Evolutionary conservation across 805 yeast species (phyloP), one percentile per base, ranked within the genome.

Genomic region (Spathaspora boniae): DNA sequence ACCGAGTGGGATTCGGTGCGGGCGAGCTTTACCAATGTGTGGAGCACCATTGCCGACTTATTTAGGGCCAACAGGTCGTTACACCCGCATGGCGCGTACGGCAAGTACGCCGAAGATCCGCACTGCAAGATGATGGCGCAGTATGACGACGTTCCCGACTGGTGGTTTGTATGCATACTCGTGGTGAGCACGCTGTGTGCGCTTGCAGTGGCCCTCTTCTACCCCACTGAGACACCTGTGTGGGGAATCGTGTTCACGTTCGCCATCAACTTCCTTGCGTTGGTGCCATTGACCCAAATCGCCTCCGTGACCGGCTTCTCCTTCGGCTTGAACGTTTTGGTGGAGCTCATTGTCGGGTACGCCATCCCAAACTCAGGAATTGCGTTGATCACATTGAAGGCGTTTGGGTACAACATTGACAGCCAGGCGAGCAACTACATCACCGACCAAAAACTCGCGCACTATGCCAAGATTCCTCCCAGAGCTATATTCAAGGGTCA

Each of bases 61-160:
- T 56, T 65, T 31, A 47, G 44, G 8, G 32, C 41, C 21, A 37
- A 37, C 18, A 31, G 43, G 3, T 39, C 26, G 23, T 16, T 19
- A 6, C 27, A 34, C 16, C 38, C 31, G 9, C 29, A 29, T n/a
- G 33, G 40, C 25, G 42, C 45, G 5, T 56, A 53, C 31, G 63
- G 60, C 4, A 45, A 51, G 9, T 58, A 33, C 21, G 24, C 29
- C 5, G 26, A 25, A 3, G 85, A 80, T 46, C 75, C 81, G 2
- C 81, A 76, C 46, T 68, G 78, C 37, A 62, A 60, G 31, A 75
- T 77, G 71, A 78, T 78, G 80, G 42, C 70, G 29, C 61, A 56
- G 37, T 81, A 82, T 54, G 70, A 70, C 25, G 87, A 82, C 44
- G 86, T 80, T 15, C 93, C 94, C 1, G 83, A 78, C 44, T 78